Conservation (phyloP, 805 yeast species). For the Wickerhamiella galacta region DNA sequence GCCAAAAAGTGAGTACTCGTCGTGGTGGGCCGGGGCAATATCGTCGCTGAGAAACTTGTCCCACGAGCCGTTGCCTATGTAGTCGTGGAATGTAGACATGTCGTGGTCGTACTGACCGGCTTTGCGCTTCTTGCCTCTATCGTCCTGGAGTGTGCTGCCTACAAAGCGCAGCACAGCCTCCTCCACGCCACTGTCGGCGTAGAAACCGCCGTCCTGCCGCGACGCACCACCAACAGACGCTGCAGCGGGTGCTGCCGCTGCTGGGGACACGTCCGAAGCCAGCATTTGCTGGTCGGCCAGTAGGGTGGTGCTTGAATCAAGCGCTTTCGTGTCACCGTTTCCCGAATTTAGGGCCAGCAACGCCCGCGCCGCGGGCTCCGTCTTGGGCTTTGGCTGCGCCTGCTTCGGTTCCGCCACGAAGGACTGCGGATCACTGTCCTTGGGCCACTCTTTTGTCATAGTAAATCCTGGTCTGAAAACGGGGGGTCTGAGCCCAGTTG, state of each 20-base stretch:
- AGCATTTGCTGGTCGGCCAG: conserved; percentile 1
- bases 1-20: neutral
- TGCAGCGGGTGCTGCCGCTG: too few species aligned
- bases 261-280: too few species aligned
- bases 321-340: neutral
- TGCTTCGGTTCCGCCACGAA: too few species aligned
- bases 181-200: conserved; percentile 29
- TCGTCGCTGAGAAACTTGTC: conserved; percentile 13
- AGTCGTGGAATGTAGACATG: conserved; percentile 1
- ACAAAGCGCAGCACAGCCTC: conserved; percentile 65
- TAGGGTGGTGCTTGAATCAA: neutral
- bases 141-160: conserved; percentile 39
- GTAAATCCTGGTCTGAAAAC: too few species aligned
- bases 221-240: conserved; percentile 51
- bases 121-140: conserved; percentile 6
- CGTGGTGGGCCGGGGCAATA: conserved; percentile 5
- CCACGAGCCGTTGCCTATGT: conserved; percentile 9
- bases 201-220: conserved; percentile 18
- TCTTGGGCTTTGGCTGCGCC: neutral
- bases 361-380: conserved; percentile 5
- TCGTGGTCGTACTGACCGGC: neutral
- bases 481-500: too few species aligned
- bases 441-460: too few species aligned
- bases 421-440: too few species aligned
- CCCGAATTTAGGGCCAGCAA: conserved; percentile 2